Percentiles rank a stretch among this genome's conserved stretches.
These are phyloP conservation scores for Vitis hybrid DNA, from an alignment of 177 flowering plant species.

Conservation along the genomic window DNA sequence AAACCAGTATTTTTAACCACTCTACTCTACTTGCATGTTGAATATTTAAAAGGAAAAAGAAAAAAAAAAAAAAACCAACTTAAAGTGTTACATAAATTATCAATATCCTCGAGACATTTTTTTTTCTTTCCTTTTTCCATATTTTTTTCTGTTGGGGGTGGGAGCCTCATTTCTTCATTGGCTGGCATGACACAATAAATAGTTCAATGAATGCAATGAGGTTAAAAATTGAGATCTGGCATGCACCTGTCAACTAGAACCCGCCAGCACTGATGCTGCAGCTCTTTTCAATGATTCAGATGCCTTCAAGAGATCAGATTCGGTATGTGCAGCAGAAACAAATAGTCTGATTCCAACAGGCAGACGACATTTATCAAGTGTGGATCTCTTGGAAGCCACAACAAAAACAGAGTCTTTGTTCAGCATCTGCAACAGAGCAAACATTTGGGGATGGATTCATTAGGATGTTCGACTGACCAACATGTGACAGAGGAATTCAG, in stretches of 20 bases:
- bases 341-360: conserved; percentile 76
- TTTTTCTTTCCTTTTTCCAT: too few relatives aligned
- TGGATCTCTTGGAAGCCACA: conserved; percentile 67
- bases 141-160: too few relatives aligned
- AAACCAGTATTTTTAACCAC: too few relatives aligned
- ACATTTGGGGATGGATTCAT: not conserved
- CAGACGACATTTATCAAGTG: conserved; percentile 71
- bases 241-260: not conserved
- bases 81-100: too few relatives aligned
- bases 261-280: conserved; percentile 40
- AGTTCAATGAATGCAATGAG: too few relatives aligned
- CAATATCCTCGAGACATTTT: too few relatives aligned
- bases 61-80: too few relatives aligned
- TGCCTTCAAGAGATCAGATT: conserved; percentile 63
- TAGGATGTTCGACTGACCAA: not conserved
- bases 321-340: conserved; percentile 86
- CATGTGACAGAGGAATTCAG: not conserved
- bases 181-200: too few relatives aligned
- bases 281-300: conserved; percentile 62
- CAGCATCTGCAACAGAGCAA: conserved; percentile 54
- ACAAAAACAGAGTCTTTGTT: conserved; percentile 66
- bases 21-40: too few relatives aligned
- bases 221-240: too few relatives aligned
- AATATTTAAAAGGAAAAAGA: too few relatives aligned
- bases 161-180: too few relatives aligned